Evolutionary conservation across 2,329 filamentous ascomycete genomes (phyloP).

Genomic region (Aspergillus pseudotamarii): DNA sequence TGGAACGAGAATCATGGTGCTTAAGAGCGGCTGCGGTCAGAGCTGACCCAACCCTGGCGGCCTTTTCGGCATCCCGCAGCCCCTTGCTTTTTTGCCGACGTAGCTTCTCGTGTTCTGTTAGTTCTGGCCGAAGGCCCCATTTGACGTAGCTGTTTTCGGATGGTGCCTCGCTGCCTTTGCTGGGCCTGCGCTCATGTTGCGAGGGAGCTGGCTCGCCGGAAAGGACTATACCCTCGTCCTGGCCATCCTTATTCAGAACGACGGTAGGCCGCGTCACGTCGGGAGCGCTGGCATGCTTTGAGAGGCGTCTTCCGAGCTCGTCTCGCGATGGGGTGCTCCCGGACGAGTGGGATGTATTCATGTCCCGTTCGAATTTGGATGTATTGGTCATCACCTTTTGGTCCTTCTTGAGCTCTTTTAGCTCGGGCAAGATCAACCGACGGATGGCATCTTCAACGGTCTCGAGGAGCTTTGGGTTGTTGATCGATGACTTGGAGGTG

Average conservation of each 20-base stretch:
- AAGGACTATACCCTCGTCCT: constrained; percentile 61
- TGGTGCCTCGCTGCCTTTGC: constrained; percentile 52
- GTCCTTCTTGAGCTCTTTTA: constrained; percentile 88
- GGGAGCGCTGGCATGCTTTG: constrained; percentile 64
- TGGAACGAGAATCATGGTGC: constrained; percentile 67
- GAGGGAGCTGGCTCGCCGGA: constrained; percentile 56
- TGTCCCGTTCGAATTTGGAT: constrained; percentile 67
- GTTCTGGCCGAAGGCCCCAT: constrained; percentile 50
- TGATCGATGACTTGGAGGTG: constrained; percentile 73
- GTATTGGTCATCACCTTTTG: constrained; percentile 76
- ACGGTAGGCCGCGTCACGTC: constrained; percentile 65
- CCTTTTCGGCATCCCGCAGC: constrained; percentile 58
- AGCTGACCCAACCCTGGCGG: constrained; percentile 57
- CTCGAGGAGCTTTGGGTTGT: constrained; percentile 87
- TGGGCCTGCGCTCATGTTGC: constrained; percentile 56
- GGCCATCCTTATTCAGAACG: constrained; percentile 59
- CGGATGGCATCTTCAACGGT: constrained; percentile 93
- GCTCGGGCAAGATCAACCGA: constrained; percentile 83
- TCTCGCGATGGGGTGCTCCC: constrained; percentile 61
- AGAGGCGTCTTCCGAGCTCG: constrained; percentile 55
- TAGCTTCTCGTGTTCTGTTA: constrained; percentile 55
- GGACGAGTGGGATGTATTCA: constrained; percentile 63
- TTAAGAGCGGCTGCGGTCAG: constrained; percentile 65
- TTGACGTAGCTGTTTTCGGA: constrained; percentile 50
- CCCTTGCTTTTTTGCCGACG: constrained; percentile 59